Evolutionary conservation across 2,329 filamentous ascomycete genomes (phyloP).

Genomic region (Curvularia eragrostidis): DNA sequence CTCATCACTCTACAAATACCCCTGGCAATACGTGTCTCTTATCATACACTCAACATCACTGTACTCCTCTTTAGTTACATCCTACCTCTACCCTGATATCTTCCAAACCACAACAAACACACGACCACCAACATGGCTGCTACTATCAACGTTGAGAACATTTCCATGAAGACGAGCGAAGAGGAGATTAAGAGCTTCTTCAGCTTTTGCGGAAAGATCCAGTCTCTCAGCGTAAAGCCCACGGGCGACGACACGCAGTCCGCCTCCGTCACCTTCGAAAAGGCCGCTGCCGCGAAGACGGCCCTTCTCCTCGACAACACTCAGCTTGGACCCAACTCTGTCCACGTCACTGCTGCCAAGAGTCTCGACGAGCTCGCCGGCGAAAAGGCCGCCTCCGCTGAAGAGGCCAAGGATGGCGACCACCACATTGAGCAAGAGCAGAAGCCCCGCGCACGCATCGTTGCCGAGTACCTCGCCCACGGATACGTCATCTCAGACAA

Average conservation of each 20-base stretch:
- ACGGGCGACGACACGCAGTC: constrained; percentile 71
- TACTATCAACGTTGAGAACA: constrained; percentile 89
- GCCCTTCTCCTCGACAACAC: constrained; percentile 97
- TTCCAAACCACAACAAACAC: constrained; percentile 1
- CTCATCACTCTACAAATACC: constrained; percentile 24
- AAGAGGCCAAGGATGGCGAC: constrained; percentile 58
- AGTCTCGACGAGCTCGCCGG: constrained; percentile 69
- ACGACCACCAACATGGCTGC: constrained; percentile 55
- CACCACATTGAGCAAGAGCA: constrained; percentile 90
- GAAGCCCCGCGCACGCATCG: constrained; percentile 91
- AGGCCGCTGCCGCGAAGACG: constrained; percentile 95
- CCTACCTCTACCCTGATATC: neutral
- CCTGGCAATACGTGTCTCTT: constrained; percentile 7
- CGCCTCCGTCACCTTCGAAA: constrained; percentile 95
- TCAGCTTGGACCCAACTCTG: constrained; percentile 77
- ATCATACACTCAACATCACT: constrained; percentile 2
- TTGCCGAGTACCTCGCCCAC: constrained; percentile 95
- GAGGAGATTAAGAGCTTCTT: constrained; percentile 97
- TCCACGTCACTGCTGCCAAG: constrained; percentile 78
- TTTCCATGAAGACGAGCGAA: constrained; percentile 80
- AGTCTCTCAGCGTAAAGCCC: constrained; percentile 75
- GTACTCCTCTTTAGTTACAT: neutral
- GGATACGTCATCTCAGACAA: constrained; percentile 83
- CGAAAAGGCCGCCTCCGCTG: constrained; percentile 63
- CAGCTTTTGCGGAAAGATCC: constrained; percentile 95